Evolutionary conservation across 2,329 filamentous ascomycete genomes (phyloP).

Genomic region (Tricladium varicosporioides): DNA sequence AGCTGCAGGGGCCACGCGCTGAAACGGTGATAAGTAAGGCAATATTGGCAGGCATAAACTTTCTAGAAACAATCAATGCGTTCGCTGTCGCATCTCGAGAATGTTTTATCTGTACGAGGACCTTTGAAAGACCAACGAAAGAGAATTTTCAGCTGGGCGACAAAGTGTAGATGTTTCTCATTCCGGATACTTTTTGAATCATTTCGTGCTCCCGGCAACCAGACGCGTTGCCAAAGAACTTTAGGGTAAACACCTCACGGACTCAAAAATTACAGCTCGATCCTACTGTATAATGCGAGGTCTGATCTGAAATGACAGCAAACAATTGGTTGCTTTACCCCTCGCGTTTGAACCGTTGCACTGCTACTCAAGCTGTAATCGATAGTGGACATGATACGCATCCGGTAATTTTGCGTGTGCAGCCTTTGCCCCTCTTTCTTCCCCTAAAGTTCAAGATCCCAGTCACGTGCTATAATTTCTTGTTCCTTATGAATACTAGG

Average conservation of each 20-base stretch:
- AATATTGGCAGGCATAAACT: conserved; percentile 22
- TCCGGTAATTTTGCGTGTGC: background rate
- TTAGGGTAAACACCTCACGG: background rate
- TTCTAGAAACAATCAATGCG: conserved; percentile 7
- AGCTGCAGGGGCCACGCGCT: conserved; percentile 8
- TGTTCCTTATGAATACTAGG: no score
- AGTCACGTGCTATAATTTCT: no score
- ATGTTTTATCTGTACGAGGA: background rate
- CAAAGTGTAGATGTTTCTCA: background rate
- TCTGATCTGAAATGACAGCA: background rate
- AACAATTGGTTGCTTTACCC: background rate
- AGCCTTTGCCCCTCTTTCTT: background rate
- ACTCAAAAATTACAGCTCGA: background rate
- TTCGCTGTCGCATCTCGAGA: background rate
- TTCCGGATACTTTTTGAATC: background rate
- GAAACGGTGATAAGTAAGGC: conserved; percentile 20
- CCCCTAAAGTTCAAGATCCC: background rate
- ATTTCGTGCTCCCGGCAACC: conserved; percentile 16
- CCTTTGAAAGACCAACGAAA: background rate
- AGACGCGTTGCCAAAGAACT: conserved; percentile 2
- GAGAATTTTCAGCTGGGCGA: background rate
- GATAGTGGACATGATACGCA: background rate
- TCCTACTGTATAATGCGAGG: background rate
- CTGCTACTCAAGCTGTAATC: background rate
- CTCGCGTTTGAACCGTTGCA: background rate